phyloP scores from a whole-genome alignment of 306 rosid species.

The Dalbergia oliveri region DNA sequence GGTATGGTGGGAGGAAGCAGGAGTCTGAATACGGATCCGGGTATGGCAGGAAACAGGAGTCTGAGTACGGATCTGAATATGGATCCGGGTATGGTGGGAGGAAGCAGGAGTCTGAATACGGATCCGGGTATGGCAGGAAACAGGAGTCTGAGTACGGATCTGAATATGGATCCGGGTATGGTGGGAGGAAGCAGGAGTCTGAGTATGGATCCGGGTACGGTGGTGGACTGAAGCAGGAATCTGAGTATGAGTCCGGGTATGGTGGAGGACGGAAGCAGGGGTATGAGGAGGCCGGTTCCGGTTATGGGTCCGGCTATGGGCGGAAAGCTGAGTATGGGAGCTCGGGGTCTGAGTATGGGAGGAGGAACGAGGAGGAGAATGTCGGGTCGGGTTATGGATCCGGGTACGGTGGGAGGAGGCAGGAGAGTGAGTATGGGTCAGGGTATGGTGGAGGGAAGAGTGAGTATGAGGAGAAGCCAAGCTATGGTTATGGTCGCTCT shows the following conservation, averaged over 20 bases:
- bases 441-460: constrained; percentile 33
- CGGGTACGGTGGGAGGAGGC: not conserved
- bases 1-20: constrained; percentile 35
- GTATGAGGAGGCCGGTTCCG: not conserved
- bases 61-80: constrained; percentile 17
- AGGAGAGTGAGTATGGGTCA: not conserved
- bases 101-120: constrained; percentile 41
- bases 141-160: constrained; percentile 11
- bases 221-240: not conserved
- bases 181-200: not conserved
- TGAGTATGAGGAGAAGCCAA: constrained; percentile 53
- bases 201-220: constrained; percentile 41
- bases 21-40: constrained; percentile 26
- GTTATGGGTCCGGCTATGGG: constrained; percentile 21
- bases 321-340: not conserved
- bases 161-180: constrained; percentile 33
- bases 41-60: constrained; percentile 23
- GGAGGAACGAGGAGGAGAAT: no score
- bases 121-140: constrained; percentile 46
- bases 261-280: not conserved
- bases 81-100: constrained; percentile 41
- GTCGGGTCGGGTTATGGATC: constrained; percentile 1
- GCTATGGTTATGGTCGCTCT: constrained; percentile 51
- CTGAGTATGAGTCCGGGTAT: not conserved
- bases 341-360: no score